Base-by-base conservation (phyloP, 78 protist species). In the slime mould (Dictyostelium discoideum) region DNA sequence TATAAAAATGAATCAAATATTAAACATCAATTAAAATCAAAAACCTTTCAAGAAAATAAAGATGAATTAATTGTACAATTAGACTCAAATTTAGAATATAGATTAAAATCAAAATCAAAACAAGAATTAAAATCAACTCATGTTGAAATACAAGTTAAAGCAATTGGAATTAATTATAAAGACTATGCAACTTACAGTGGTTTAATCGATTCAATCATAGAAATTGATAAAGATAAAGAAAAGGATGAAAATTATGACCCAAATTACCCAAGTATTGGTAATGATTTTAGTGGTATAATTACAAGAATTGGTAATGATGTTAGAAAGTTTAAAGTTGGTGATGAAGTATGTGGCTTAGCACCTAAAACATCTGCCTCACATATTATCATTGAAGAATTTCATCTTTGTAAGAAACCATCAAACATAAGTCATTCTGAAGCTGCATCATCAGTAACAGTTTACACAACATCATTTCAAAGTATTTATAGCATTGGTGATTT, bases 321-420 rank as follows among this genome's bases (percentile, higher is more conserved):
- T 9, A 60, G 4, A 3, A 76, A 63, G 40, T 78, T 87, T 32
- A 87, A 87, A 44, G 63, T 87, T 60, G 93, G 93, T 57, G 93
- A 87, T 78, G 40, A 78, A 20, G 93, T 87, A 2, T 42, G 37
- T 13, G 26, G 54, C 2, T 26, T 60, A 20, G 54, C 18, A 7
- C 54, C 54, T 4, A 72, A 78, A 20, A 20, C 63, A 16, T 57
- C 39, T 26, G 57, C 42, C 0, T 65, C 74, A n/a, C 74, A 65
- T 65, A 6, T 65, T 65, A 24, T 65, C 24, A 24, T 4, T 5
- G 37, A 65, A 7, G 10, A 65, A 2, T 0, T 0, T 24, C 24
- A 6, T 24, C 6, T 65, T 65, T 65, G 22, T 65, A 1, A 2
- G 1, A 76, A 77, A 76, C 95, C 95, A 78, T 10, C n/a, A 5